Evolutionary conservation across 345 rosid species (phyloP).

Genomic region (Clarkia xantiana): DNA sequence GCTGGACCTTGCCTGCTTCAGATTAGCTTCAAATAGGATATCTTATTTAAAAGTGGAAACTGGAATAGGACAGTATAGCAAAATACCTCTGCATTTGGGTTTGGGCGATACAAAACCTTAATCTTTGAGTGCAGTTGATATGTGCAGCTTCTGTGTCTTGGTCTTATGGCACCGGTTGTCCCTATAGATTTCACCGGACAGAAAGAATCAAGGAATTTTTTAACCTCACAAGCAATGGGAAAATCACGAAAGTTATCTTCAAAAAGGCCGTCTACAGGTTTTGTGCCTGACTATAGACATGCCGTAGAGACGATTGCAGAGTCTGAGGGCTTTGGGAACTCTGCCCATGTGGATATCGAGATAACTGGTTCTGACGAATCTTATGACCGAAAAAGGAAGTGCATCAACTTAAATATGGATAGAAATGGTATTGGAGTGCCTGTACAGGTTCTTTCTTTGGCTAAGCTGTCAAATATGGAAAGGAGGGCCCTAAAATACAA

Average conservation of each 20-base stretch:
- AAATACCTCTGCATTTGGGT: neutral
- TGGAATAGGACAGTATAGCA: neutral
- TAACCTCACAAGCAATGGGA: slow-evolving; percentile 35
- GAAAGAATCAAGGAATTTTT: slow-evolving; percentile 27
- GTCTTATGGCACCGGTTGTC: slow-evolving; percentile 48
- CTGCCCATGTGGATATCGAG: slow-evolving; percentile 36
- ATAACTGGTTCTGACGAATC: slow-evolving; percentile 50
- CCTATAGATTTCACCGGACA: slow-evolving; percentile 47
- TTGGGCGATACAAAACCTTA: neutral
- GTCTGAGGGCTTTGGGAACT: slow-evolving; percentile 61
- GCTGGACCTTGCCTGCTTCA: too few relatives aligned
- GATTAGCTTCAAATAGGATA: too few relatives aligned
- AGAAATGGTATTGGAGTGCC: slow-evolving; percentile 32
- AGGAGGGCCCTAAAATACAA: slow-evolving; percentile 39
- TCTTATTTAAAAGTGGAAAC: too few relatives aligned
- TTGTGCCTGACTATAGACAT: slow-evolving; percentile 44
- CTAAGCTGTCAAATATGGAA: slow-evolving; percentile 47
- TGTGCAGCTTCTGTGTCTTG: slow-evolving; percentile 35
- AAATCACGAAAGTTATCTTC: slow-evolving; percentile 53
- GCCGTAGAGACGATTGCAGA: slow-evolving; percentile 50
- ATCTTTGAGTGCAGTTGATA: slow-evolving; percentile 20
- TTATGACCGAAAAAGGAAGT: slow-evolving; percentile 37
- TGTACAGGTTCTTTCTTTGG: slow-evolving; percentile 37
- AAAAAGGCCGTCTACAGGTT: slow-evolving; percentile 51
- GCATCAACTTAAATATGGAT: slow-evolving; percentile 36